Evolutionary conservation across 345 rosid species (phyloP).

Genomic region (Eucalyptus tenuipes): DNA sequence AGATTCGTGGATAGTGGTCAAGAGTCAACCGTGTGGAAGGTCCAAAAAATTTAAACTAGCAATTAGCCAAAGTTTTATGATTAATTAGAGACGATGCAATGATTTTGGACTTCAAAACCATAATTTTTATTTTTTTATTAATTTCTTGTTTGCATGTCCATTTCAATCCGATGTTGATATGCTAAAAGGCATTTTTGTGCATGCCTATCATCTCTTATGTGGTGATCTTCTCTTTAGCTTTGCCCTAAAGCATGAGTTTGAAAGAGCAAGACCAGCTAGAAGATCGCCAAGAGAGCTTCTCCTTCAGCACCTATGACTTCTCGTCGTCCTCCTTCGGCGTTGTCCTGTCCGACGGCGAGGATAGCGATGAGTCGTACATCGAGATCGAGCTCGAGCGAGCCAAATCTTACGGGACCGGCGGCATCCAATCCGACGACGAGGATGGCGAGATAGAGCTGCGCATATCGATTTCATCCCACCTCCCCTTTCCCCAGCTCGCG

Average conservation of each 20-base stretch:
- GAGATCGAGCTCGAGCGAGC: slow-evolving; percentile 19
- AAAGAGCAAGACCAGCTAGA: background rate
- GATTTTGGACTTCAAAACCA: background rate
- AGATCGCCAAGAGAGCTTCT: slow-evolving; percentile 2
- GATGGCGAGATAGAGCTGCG: slow-evolving; percentile 6
- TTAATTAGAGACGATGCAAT: background rate
- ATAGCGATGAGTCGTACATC: slow-evolving; percentile 12
- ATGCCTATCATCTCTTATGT: background rate
- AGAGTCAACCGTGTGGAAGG: background rate
- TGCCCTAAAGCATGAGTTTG: background rate
- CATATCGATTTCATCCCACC: slow-evolving; percentile 15
- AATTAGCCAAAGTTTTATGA: background rate
- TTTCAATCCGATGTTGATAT: background rate
- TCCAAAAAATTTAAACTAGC: background rate
- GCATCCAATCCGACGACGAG: background rate
- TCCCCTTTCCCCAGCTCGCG: background rate
- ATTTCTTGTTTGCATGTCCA: background rate
- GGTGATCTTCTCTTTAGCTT: background rate
- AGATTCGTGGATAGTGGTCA: background rate
- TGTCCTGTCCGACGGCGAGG: slow-evolving; percentile 1
- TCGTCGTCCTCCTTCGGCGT: background rate
- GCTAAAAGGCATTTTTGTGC: background rate
- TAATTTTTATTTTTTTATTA: background rate
- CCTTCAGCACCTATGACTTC: slow-evolving; percentile 3
- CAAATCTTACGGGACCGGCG: background rate